Conservation (phyloP, 2,329 filamentous ascomycete species). For the Cercospora zeae-maydis region DNA sequence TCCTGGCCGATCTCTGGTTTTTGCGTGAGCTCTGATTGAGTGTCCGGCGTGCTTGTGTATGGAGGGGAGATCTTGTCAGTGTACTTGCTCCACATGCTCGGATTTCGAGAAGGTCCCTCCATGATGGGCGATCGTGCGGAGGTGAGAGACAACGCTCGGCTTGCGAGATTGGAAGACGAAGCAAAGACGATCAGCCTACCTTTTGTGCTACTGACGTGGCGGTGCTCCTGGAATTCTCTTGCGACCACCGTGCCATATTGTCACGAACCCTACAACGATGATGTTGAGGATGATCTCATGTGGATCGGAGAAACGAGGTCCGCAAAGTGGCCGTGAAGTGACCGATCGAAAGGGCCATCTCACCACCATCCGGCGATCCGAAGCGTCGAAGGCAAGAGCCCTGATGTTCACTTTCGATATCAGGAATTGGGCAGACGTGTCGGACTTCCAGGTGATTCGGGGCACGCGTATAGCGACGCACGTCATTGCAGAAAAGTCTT, state of each 20-base stretch:
- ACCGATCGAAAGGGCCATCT: conserved; percentile 23
- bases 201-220: conserved; percentile 20
- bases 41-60: conserved; percentile 25
- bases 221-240: conserved; percentile 3
- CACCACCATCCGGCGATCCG: conserved; percentile 15
- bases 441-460: neutral
- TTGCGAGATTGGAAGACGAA: neutral
- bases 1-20: conserved; percentile 11
- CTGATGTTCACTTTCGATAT: neutral
- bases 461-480: neutral
- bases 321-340: conserved; percentile 22
- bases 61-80: conserved; percentile 25
- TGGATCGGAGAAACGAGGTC: conserved; percentile 14
- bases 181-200: conserved; percentile 18
- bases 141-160: neutral
- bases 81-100: conserved; percentile 23
- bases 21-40: conserved; percentile 20
- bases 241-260: conserved; percentile 14
- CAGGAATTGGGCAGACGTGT: neutral
- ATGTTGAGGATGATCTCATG: conserved; percentile 25
- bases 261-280: conserved; percentile 7
- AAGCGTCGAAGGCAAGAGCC: neutral
- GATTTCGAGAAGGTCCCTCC: conserved; percentile 23
- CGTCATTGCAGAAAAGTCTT: conserved; percentile 4
- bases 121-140: neutral